Evolutionary conservation across 148 eudicot genomes (phyloP).

Genomic region (Camellia lanceoleosa): DNA sequence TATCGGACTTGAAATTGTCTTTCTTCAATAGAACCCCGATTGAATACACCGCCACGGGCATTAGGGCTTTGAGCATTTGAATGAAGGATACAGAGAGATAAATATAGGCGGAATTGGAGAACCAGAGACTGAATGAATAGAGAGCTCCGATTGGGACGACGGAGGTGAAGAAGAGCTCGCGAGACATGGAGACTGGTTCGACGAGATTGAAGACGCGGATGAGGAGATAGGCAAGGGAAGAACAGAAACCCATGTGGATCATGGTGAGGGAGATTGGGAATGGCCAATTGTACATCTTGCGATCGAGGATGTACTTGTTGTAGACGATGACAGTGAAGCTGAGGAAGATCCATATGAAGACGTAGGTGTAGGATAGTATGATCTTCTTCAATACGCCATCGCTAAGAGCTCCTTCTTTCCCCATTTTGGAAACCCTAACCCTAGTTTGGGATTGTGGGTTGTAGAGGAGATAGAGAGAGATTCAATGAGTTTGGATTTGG

Average conservation of each 20-base stretch:
- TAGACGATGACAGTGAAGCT: constrained; percentile 20
- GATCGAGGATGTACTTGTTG: constrained; percentile 3
- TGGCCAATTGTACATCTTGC: constrained; percentile 20
- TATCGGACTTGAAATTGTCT: constrained; percentile 14
- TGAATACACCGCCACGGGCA: constrained; percentile 19
- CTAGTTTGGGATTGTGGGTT: not conserved
- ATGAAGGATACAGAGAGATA: constrained; percentile 20
- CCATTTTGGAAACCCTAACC: not conserved
- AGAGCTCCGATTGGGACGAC: constrained; percentile 20
- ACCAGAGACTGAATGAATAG: constrained; percentile 17
- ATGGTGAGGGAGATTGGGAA: constrained; percentile 22
- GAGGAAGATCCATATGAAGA: constrained; percentile 22
- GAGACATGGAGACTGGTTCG: constrained; percentile 18
- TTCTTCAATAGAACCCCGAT: constrained; percentile 17
- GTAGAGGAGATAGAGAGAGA: not conserved
- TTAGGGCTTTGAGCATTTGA: constrained; percentile 24
- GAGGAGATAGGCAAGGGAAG: constrained; percentile 18
- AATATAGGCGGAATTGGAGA: constrained; percentile 21
- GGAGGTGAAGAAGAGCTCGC: constrained; percentile 12
- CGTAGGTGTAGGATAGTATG: constrained; percentile 21
- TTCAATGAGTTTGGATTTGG: no score
- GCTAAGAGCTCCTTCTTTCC: constrained; percentile 11
- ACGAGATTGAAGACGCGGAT: constrained; percentile 11
- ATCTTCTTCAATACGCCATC: constrained; percentile 14
- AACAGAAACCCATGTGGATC: constrained; percentile 25